Conservation (phyloP, 352 stramenopile species). For the Thraustotheca clavata region DNA sequence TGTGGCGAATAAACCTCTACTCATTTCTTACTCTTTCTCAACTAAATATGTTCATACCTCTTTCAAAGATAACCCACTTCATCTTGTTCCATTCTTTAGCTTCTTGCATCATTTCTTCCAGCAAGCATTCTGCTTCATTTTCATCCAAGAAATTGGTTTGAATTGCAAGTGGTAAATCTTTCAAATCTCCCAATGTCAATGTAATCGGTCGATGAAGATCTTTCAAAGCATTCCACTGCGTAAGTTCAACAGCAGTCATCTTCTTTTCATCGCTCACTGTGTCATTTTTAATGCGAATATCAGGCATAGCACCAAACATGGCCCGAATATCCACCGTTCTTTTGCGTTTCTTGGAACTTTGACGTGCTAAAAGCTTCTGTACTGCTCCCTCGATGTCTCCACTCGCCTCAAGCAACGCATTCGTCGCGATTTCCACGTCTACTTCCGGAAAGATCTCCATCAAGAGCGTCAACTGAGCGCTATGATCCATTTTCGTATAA, state of each 20-base stretch:
- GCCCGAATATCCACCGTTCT: neutral
- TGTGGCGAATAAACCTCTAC: neutral
- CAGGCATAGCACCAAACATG: neutral
- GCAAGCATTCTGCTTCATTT: neutral
- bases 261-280: neutral
- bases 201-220: conserved; percentile 5
- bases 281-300: neutral
- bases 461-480: neutral
- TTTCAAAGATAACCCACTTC: conserved; percentile 20
- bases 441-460: neutral
- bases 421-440: neutral
- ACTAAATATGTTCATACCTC: neutral
- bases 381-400: conserved; percentile 4
- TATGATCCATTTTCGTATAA: too few relatives aligned
- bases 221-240: conserved; percentile 4
- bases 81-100: neutral
- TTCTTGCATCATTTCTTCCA: neutral
- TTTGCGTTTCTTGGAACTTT: conserved; percentile 8
- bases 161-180: neutral
- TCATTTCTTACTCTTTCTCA: neutral
- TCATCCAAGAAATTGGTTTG: neutral
- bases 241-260: neutral
- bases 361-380: neutral
- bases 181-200: neutral
- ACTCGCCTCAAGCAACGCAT: neutral